A percentile compares a stretch with the other conserved stretches of the same genome.
phyloP scores from a whole-genome alignment of 1,284 basidiomycete genomes.

The Rhodotorula sp. region DNA sequence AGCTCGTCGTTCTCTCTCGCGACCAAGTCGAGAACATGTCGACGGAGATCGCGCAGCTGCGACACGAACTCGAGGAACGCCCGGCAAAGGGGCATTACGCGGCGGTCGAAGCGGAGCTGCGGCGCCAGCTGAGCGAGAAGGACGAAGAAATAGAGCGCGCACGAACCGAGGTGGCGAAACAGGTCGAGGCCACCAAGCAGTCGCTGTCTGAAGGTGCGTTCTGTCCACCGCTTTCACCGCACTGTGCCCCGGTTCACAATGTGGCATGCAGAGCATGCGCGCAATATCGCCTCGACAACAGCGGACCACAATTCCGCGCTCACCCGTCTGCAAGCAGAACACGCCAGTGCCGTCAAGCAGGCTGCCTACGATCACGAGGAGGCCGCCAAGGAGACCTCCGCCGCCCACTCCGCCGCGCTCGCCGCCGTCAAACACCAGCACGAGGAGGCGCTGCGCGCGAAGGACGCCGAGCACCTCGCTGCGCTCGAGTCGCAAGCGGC shows the following conservation, averaged over 20 bases:
- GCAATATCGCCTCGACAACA: neutral
- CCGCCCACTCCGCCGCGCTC: slow-evolving; percentile 60
- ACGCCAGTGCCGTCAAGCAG: slow-evolving; percentile 64
- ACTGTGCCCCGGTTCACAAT: no score
- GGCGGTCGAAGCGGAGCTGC: slow-evolving; percentile 15
- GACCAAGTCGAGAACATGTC: slow-evolving; percentile 84
- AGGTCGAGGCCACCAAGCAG: no score
- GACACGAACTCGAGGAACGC: slow-evolving; percentile 34
- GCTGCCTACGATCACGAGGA: slow-evolving; percentile 68
- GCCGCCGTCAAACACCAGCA: slow-evolving; percentile 57
- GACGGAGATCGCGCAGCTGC: slow-evolving; percentile 60
- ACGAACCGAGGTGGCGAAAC: no score
- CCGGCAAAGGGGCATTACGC: slow-evolving; percentile 11
- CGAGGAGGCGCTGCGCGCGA: slow-evolving; percentile 6
- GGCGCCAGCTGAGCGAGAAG: slow-evolving; percentile 55
- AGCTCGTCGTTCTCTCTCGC: slow-evolving; percentile 70
- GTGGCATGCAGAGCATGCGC: no score
- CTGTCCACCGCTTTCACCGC: no score
- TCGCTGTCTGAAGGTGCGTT: no score
- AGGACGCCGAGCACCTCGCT: neutral
- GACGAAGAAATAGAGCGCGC: slow-evolving; percentile 57
- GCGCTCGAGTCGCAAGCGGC: neutral
- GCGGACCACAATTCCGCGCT: no score
- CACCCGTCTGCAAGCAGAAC: slow-evolving; percentile 47
- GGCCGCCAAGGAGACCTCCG: slow-evolving; percentile 57